Percentiles rank a stretch among this genome's conserved stretches.
Evolutionary conservation across 306 rosid genomes (phyloP).

Genomic region (Corylus heterophylla): DNA sequence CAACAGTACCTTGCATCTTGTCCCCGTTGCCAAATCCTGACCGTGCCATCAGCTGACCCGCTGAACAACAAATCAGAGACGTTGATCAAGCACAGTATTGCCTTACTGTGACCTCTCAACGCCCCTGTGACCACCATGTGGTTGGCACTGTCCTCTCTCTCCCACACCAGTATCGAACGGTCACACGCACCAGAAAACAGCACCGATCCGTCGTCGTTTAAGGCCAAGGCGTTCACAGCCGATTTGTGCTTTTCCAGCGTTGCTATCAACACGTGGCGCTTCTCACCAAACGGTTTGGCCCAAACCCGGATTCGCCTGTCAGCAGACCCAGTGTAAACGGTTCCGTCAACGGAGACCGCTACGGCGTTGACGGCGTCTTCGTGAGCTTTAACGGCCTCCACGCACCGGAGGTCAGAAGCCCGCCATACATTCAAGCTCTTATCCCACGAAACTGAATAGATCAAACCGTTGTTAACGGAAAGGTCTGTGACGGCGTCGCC

Average conservation of each 20-base stretch:
- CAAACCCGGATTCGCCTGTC: conserved; percentile 73
- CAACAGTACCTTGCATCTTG: conserved; percentile 58
- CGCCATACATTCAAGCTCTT: conserved; percentile 77
- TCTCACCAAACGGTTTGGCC: conserved; percentile 52
- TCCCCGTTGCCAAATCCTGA: conserved; percentile 76
- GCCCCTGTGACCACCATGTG: conserved; percentile 88
- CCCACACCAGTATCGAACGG: conserved; percentile 91
- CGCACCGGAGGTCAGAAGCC: conserved; percentile 60
- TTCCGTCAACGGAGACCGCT: conserved; percentile 67
- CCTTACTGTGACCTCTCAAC: conserved; percentile 72
- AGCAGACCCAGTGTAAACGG: conserved; percentile 81
- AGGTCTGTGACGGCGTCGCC: conserved; percentile 80
- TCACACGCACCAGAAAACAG: conserved; percentile 90
- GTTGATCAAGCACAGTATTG: conserved; percentile 67
- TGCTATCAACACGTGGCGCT: conserved; percentile 59
- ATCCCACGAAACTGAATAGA: conserved; percentile 96
- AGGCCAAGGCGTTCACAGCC: conserved; percentile 76
- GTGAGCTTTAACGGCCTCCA: conserved; percentile 74
- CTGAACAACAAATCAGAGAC: conserved; percentile 64
- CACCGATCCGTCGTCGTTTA: conserved; percentile 78
- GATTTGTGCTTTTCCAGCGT: conserved; percentile 84
- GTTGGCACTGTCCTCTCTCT: conserved; percentile 79
- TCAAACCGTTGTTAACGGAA: conserved; percentile 49
- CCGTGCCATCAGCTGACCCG: conserved; percentile 90
- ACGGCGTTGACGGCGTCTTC: conserved; percentile 90